Conservation (phyloP, 164 flowering plant genomes). For the Santalum album region DNA sequence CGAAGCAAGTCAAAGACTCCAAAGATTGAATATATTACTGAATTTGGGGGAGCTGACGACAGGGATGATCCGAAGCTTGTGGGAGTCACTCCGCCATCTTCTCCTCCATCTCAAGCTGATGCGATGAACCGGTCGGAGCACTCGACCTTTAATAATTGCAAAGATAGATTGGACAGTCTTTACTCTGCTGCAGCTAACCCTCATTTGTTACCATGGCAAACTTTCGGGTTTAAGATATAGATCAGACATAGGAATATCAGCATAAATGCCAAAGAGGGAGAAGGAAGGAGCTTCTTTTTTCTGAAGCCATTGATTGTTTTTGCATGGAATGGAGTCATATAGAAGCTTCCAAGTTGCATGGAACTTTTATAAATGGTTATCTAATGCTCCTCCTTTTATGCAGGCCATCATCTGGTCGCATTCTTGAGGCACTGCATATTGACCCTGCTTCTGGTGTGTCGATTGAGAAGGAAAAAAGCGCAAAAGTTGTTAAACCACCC, state of each 20-base stretch:
- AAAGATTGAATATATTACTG: constrained; percentile 89
- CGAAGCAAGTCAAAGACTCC: constrained; percentile 63
- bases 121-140: constrained; percentile 96
- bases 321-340: constrained; percentile 16
- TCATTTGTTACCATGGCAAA: constrained; percentile 47
- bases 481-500: constrained; percentile 47
- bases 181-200: constrained; percentile 74
- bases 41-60: constrained; percentile 78
- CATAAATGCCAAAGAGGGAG: constrained; percentile 31
- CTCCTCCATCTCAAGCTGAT: constrained; percentile 73
- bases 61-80: constrained; percentile 54
- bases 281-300: constrained; percentile 35
- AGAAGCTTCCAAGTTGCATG: constrained; percentile 9
- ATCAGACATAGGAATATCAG: constrained; percentile 30
- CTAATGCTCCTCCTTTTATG: constrained; percentile 44
- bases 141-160: constrained; percentile 92
- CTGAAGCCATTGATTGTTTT: constrained; percentile 26
- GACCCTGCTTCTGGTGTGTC: constrained; percentile 97
- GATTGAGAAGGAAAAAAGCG: constrained; percentile 63
- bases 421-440: constrained; percentile 90
- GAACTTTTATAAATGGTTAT: constrained; percentile 10
- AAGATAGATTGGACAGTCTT: constrained; percentile 88
- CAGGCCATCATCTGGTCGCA: constrained; percentile 79
- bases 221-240: constrained; percentile 47
- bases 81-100: constrained; percentile 85